phyloP scores from a whole-genome alignment of 202 grass and related monocot genomes.

The Schoenoplectus triqueter region DNA sequence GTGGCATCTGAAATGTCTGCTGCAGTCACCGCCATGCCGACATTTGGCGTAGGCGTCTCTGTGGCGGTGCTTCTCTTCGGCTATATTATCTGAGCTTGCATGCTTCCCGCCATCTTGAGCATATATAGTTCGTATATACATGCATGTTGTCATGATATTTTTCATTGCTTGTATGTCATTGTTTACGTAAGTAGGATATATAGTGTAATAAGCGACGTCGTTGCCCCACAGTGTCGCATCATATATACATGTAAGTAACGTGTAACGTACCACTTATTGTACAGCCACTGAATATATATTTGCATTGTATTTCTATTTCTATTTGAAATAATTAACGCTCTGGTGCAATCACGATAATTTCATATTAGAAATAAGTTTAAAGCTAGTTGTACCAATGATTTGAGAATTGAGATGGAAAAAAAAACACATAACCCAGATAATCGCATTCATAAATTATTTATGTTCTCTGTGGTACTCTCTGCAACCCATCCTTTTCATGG shows the following conservation, averaged over 20 bases:
- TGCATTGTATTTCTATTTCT: too few relatives aligned
- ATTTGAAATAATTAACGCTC: too few relatives aligned
- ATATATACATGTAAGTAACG: too few relatives aligned
- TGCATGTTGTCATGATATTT: background rate
- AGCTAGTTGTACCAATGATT: too few relatives aligned
- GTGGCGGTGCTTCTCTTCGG: conserved; percentile 13
- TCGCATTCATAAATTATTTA: too few relatives aligned
- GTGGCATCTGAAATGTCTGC: background rate
- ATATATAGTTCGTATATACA: background rate
- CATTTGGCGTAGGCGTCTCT: background rate
- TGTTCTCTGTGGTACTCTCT: too few relatives aligned
- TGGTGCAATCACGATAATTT: too few relatives aligned
- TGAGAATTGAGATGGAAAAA: too few relatives aligned
- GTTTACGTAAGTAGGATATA: background rate
- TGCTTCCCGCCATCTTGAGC: background rate
- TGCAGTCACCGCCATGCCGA: background rate
- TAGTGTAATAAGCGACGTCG: background rate
- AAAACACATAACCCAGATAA: too few relatives aligned
- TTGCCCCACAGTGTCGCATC: background rate
- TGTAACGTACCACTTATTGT: background rate
- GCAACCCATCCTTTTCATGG: too few relatives aligned
- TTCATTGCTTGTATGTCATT: background rate
- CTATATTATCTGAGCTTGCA: background rate
- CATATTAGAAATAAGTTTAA: too few relatives aligned
- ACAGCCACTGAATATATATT: background rate